A percentile compares a stretch with the other conserved stretches of the same genome.
Evolutionary conservation across 352 stramenopile genomes (phyloP).

Genomic region (Globisporangium emineosum): DNA sequence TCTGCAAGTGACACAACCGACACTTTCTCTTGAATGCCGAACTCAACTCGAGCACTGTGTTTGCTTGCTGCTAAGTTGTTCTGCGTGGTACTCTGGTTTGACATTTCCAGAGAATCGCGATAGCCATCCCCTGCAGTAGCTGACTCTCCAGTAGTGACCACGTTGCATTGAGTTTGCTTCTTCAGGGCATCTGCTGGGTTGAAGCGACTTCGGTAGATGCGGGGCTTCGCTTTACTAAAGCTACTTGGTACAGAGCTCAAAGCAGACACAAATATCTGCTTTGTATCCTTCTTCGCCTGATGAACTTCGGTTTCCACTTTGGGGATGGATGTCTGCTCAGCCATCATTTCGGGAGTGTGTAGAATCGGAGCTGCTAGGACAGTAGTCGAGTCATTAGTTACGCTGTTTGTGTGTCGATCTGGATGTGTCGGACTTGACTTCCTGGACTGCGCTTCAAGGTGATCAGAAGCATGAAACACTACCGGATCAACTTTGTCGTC

Average conservation of each 20-base stretch:
- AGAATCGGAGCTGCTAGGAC: not conserved
- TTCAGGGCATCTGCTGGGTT: constrained; percentile 26
- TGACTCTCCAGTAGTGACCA: constrained; percentile 34
- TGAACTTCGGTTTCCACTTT: constrained; percentile 1
- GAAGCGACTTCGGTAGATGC: constrained; percentile 40
- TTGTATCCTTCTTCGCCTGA: not conserved
- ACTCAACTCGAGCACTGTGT: not conserved
- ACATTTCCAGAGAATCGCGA: not conserved
- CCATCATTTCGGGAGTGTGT: constrained; percentile 8
- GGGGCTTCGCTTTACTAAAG: constrained; percentile 53
- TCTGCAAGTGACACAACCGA: constrained; percentile 48
- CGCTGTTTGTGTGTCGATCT: not conserved
- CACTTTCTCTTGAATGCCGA: constrained; percentile 32
- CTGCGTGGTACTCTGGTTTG: not conserved
- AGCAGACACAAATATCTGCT: constrained; percentile 24
- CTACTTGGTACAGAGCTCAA: constrained; percentile 56
- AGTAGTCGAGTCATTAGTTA: not conserved
- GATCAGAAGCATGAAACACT: not conserved
- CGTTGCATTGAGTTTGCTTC: constrained; percentile 33
- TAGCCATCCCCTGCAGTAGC: constrained; percentile 11
- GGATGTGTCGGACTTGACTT: not conserved
- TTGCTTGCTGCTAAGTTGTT: not conserved
- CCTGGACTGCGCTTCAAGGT: not conserved
- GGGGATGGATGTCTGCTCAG: constrained; percentile 9
- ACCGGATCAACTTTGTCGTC: not conserved